phyloP scores from a whole-genome alignment of 345 rosid genomes.

The Corchorus capsularis region DNA sequence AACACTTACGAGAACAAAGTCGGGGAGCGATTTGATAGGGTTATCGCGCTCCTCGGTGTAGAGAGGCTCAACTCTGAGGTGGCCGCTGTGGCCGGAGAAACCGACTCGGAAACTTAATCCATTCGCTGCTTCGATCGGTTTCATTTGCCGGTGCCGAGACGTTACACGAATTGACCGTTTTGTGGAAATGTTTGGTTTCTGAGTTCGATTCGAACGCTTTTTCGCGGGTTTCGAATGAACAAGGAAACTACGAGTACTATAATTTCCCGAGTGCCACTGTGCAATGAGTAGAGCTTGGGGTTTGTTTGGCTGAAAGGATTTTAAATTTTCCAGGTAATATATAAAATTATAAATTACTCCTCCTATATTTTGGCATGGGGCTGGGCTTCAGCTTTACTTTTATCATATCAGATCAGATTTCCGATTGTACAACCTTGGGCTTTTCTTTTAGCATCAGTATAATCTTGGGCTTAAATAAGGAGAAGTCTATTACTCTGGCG shows the following conservation, averaged over 20 bases:
- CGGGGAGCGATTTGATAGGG: slow-evolving; percentile 73
- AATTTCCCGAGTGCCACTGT: not conserved
- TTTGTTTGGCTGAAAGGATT: not conserved
- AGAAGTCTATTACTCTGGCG: no score
- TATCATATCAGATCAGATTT: not conserved
- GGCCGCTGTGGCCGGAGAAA: slow-evolving; percentile 88
- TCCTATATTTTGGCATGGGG: not conserved
- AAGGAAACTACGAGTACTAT: not conserved
- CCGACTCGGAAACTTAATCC: slow-evolving; percentile 84
- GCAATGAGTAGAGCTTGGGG: not conserved
- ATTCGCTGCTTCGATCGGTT: slow-evolving; percentile 62
- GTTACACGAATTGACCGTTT: not conserved
- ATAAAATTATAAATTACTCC: no score
- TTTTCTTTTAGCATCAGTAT: no score
- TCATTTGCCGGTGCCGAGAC: slow-evolving; percentile 37
- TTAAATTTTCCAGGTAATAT: not conserved
- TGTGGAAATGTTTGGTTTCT: not conserved
- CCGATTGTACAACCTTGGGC: no score
- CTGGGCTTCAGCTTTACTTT: not conserved
- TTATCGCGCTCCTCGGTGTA: slow-evolving; percentile 63
- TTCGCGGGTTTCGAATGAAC: slow-evolving; percentile 31
- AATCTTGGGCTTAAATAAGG: no score
- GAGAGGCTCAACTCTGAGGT: slow-evolving; percentile 88
- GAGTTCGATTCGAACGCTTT: slow-evolving; percentile 19
- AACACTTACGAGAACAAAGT: slow-evolving; percentile 69